Base-by-base conservation (phyloP, 768 basidiomycete genomes). In the Ephemerocybe angulata region DNA sequence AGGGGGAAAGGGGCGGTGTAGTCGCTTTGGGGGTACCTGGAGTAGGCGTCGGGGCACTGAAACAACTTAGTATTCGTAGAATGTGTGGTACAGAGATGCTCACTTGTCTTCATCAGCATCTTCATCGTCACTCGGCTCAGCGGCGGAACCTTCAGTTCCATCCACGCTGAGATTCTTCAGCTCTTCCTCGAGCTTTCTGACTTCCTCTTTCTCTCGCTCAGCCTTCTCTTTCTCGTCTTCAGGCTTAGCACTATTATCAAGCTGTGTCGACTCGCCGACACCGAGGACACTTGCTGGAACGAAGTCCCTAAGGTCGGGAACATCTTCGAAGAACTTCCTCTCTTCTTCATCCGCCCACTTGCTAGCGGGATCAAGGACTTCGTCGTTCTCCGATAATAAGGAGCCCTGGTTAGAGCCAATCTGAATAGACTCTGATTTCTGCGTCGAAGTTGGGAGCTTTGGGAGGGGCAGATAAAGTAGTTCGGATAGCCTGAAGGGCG, bases 301-400 rank as follows among this genome's bases (percentile, higher is more conserved):
- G 55, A 93, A 92, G 55, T 97, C 93, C 56, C 88, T 87, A 51
- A 98, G 68, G 68, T 98, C 97, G 56, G 90, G 83, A 40, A 97
- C 75, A 57, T 98, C 94, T 65, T 98, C 96, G 62, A 88, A 98
- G 70, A 96, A 98, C 55, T 86, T 77, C 22, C 89, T 78, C 67
- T 98, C 96, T 72, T 99, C 96, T 60, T 98, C 97, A 62, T 98
- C 97, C 68, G 93, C 93, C 97, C 97, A 99, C 68, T 98, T 94
- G 3, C 93, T 89, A 5, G 88, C 87, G 2, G 78, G 72, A 3
- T 69, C 68, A 10, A 75, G 60, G 24, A 73, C 64, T 42, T 88
- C 84, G 7, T 93, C 88, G 1, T 77, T 74, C 11, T 85, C 84
- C 5, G 76, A 74, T 11, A 65, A 63, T 21, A 70, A 53, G 8